A percentile compares a stretch with the other conserved stretches of the same genome.
phyloP scores from a whole-genome alignment of 352 stramenopile species.

The Globisporangium megalacanthum region DNA sequence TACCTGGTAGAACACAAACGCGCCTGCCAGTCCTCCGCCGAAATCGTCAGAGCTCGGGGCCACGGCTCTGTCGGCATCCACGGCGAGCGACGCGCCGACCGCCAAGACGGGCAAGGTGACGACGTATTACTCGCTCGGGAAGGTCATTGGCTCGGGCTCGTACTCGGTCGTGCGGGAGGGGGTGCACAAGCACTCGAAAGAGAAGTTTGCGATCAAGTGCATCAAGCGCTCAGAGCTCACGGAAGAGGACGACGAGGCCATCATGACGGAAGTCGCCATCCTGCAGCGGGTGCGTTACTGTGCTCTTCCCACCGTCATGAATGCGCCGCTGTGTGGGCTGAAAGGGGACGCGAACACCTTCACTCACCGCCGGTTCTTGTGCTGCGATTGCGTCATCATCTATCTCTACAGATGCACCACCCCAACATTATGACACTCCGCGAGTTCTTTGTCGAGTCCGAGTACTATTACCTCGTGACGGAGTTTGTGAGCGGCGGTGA shows the following conservation, averaged over 20 bases:
- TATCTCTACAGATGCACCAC: conserved; percentile 58
- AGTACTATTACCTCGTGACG: conserved; percentile 88
- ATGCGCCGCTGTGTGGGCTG: not conserved
- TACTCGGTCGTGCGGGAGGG: conserved; percentile 88
- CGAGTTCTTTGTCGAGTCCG: conserved; percentile 87
- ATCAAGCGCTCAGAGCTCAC: conserved; percentile 82
- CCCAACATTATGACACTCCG: conserved; percentile 88
- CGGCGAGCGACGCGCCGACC: conserved; percentile 16
- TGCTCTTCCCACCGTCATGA: not conserved
- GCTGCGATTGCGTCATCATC: not conserved
- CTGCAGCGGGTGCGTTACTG: conserved; percentile 39
- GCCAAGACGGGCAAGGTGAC: conserved; percentile 50
- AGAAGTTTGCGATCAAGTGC: conserved; percentile 89
- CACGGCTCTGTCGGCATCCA: conserved; percentile 9
- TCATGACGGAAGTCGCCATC: conserved; percentile 74
- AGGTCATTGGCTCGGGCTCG: conserved; percentile 84
- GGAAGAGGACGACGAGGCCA: conserved; percentile 72
- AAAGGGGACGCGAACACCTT: not conserved
- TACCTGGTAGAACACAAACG: conserved; percentile 3
- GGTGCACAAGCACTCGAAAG: conserved; percentile 71
- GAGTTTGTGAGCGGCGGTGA: conserved; percentile 85
- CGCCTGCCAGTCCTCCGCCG: conserved; percentile 3
- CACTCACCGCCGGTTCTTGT: not conserved
- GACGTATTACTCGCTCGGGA: conserved; percentile 67
- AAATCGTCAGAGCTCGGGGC: conserved; percentile 6